Percentiles rank a stretch among this genome's conserved stretches.
These are phyloP conservation scores for Aphanomyces astaci DNA, from an alignment of 352 stramenopile species.

Conservation along the genomic window DNA sequence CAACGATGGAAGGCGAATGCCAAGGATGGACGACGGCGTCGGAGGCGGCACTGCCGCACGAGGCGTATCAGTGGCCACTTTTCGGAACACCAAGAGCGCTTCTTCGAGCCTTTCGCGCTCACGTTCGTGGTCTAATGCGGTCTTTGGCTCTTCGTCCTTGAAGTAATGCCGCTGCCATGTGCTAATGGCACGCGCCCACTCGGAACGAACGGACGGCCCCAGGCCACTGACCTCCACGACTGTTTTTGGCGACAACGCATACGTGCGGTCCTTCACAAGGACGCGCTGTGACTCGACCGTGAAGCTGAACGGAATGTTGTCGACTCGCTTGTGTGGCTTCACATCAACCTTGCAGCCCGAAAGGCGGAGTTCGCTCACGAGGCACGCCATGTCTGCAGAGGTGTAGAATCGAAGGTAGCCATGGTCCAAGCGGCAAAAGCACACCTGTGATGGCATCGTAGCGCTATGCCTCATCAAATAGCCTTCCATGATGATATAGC, in stretches of 20 bases:
- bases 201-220: slow-evolving; percentile 58
- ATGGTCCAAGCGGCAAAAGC: slow-evolving; percentile 75
- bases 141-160: neutral
- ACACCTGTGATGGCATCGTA: slow-evolving; percentile 37
- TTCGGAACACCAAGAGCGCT: neutral
- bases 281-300: slow-evolving; percentile 76
- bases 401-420: slow-evolving; percentile 69
- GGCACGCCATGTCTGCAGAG: slow-evolving; percentile 23
- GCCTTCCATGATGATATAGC: slow-evolving; percentile 29
- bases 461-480: slow-evolving; percentile 75
- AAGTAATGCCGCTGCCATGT: slow-evolving; percentile 84
- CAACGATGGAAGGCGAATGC: neutral
- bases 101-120: neutral
- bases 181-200: slow-evolving; percentile 80
- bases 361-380: slow-evolving; percentile 57
- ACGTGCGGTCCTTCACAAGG: slow-evolving; percentile 77
- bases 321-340: slow-evolving; percentile 62
- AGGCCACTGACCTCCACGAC: slow-evolving; percentile 59
- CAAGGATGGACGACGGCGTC: neutral
- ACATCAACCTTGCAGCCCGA: slow-evolving; percentile 77
- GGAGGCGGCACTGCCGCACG: neutral
- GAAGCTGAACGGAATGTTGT: slow-evolving; percentile 69
- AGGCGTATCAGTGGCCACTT: neutral
- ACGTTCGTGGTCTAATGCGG: neutral
- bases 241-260: slow-evolving; percentile 56